A percentile compares a stretch with the other conserved stretches of the same genome.
These are phyloP conservation scores for Puccinia coronata DNA, from an alignment of 1,284 basidiomycete genomes.

Conservation along the genomic window DNA sequence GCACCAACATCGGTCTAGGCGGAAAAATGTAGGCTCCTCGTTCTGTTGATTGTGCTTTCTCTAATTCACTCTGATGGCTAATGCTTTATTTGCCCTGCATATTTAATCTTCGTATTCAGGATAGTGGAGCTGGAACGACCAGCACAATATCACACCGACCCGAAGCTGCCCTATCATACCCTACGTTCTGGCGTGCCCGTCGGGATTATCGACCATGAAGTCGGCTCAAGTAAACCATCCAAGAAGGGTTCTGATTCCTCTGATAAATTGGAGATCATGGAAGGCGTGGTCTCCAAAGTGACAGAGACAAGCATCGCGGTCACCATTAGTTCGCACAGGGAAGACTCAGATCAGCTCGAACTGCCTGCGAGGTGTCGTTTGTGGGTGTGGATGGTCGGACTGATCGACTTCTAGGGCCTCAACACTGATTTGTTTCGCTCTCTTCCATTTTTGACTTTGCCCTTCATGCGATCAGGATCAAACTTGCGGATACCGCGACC, in stretches of 20 bases:
- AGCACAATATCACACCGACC: conserved; percentile 71
- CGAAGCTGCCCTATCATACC: conserved; percentile 77
- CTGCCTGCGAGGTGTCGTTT: conserved; percentile 67
- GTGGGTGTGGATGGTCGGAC: conserved; percentile 64
- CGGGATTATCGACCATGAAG: conserved; percentile 50
- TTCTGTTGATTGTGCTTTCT: background rate
- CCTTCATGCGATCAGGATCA: conserved; percentile 63
- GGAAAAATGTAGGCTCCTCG: conserved; percentile 72
- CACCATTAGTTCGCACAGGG: conserved; percentile 60
- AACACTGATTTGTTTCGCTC: conserved; percentile 62
- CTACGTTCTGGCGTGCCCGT: conserved; percentile 65
- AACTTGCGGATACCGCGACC: conserved; percentile 86
- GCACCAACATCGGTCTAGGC: conserved; percentile 76
- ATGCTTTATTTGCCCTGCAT: background rate
- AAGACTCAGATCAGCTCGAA: conserved; percentile 75
- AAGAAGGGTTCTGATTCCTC: conserved; percentile 60
- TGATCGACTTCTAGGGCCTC: conserved; percentile 73
- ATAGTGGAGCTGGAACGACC: conserved; percentile 83
- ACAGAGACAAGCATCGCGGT: conserved; percentile 48
- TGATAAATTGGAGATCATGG: conserved; percentile 57
- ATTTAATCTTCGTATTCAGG: conserved; percentile 60
- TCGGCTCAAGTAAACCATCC: conserved; percentile 58
- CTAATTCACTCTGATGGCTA: conserved; percentile 29
- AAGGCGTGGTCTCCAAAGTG: conserved; percentile 82
- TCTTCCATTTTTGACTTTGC: background rate